A percentile compares a stretch with the other conserved stretches of the same genome.
These are phyloP conservation scores for Anthracocystis walkeri DNA, from an alignment of 1,284 basidiomycete genomes.

Conservation along the genomic window DNA sequence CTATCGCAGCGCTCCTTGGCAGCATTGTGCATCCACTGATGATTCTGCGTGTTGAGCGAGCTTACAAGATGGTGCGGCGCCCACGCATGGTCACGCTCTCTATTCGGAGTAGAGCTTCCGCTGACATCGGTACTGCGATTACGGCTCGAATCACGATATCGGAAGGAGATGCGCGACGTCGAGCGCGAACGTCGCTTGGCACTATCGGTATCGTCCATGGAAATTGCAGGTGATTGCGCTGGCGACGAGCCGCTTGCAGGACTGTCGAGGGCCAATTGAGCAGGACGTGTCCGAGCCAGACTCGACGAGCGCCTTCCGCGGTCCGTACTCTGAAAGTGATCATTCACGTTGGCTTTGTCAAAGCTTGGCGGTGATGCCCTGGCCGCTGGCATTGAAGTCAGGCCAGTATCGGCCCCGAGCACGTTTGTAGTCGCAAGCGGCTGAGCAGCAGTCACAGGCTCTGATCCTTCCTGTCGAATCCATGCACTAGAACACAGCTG, in stretches of 20 bases:
- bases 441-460: conserved; percentile 4
- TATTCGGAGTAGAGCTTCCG: conserved; percentile 43
- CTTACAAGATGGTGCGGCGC: conserved; percentile 24
- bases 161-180: conserved; percentile 35
- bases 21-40: conserved; percentile 16
- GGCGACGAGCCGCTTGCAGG: conserved; percentile 19
- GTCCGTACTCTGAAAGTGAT: conserved; percentile 16
- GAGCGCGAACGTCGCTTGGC: conserved; percentile 39
- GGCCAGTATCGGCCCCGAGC: background rate
- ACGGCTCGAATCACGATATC: conserved; percentile 38
- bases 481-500: conserved; percentile 38
- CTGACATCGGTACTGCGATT: conserved; percentile 43
- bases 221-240: conserved; percentile 21
- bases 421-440: background rate
- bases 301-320: conserved; percentile 44
- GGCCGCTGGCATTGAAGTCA: background rate
- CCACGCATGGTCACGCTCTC: conserved; percentile 37
- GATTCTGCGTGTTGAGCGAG: conserved; percentile 26
- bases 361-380: conserved; percentile 10
- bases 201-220: conserved; percentile 17
- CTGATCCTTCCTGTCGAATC: conserved; percentile 29
- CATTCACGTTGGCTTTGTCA: conserved; percentile 20
- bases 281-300: conserved; percentile 37
- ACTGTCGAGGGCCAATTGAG: conserved; percentile 22
- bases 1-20: conserved; percentile 43